A percentile compares a stretch with the other conserved stretches of the same genome.
phyloP scores from a whole-genome alignment of 192 early-diverging fungal species.

The Gonapodya sp. region DNA sequence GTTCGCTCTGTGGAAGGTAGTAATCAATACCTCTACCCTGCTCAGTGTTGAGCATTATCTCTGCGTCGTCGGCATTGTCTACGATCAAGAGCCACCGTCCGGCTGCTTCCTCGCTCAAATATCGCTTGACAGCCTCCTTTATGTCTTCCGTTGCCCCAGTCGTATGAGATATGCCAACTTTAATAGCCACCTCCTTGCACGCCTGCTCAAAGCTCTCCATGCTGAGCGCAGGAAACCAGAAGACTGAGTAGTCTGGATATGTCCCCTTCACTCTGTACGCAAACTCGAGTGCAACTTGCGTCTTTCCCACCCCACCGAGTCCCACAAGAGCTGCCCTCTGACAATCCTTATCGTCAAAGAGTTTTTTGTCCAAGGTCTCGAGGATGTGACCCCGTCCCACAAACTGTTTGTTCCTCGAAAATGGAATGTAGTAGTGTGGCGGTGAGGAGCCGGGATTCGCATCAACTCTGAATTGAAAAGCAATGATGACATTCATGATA shows the following conservation, averaged over 20 bases:
- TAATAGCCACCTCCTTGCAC: neutral
- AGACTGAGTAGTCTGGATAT: neutral
- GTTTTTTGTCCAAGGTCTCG: neutral
- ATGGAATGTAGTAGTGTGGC: neutral
- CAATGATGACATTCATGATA: no score
- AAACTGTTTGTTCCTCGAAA: neutral
- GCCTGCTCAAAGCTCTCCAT: neutral
- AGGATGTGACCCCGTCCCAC: neutral
- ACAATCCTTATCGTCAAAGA: neutral
- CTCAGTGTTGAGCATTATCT: neutral
- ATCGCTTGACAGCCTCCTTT: neutral
- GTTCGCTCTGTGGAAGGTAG: neutral
- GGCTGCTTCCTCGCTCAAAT: neutral
- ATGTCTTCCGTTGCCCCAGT: neutral
- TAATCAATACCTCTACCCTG: neutral
- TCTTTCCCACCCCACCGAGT: neutral
- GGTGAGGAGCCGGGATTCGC: no score
- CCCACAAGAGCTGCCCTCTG: neutral
- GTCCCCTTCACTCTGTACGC: neutral
- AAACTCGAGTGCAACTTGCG: neutral
- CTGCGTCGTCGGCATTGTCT: neutral
- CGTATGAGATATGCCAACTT: neutral
- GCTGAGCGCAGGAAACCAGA: neutral
- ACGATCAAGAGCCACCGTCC: neutral
- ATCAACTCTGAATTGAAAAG: no score